A percentile compares a stretch with the other conserved stretches of the same genome.
Evolutionary conservation across 805 yeast genomes (phyloP).

Genomic region (Wickerhamomyces hampshirensis): DNA sequence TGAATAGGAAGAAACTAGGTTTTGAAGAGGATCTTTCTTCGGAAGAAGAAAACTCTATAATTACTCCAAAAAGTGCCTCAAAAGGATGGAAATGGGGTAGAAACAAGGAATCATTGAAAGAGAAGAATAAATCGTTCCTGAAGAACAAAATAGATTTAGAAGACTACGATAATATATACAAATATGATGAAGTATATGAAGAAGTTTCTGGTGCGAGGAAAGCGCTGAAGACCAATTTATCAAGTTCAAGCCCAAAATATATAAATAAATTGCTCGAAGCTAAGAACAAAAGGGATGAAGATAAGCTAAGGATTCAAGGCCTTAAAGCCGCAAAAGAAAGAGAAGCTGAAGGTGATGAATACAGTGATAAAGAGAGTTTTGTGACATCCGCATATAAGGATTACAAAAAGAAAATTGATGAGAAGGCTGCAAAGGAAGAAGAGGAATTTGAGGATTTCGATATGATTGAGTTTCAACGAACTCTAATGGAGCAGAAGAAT

Average conservation of each 20-base stretch:
- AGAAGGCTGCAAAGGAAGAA: conserved; percentile 4
- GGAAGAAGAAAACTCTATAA: conserved; percentile 4
- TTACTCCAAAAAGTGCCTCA: too few species aligned
- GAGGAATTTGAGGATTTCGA: conserved; percentile 2
- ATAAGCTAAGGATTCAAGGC: conserved; percentile 36
- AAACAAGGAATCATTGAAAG: too few species aligned
- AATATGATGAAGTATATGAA: conserved; percentile 46
- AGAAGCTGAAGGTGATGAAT: conserved; percentile 34
- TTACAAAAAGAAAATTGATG: conserved; percentile 19
- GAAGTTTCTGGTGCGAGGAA: conserved; percentile 20
- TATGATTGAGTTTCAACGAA: conserved; percentile 3
- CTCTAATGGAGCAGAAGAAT: conserved; percentile 1
- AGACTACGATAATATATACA: too few species aligned
- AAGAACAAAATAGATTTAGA: too few species aligned
- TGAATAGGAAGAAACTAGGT: conserved; percentile 14
- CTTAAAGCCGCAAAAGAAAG: conserved; percentile 33
- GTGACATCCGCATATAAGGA: conserved; percentile 43
- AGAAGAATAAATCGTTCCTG: too few species aligned
- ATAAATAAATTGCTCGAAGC: conserved; percentile 40
- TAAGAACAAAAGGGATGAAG: conserved; percentile 40
- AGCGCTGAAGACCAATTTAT: conserved; percentile 24
- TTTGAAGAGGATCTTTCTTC: conserved; percentile 7
- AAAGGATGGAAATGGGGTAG: too few species aligned
- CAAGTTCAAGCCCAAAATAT: conserved; percentile 27
- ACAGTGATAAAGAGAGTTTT: conserved; percentile 38